phyloP scores from a whole-genome alignment of 169 alveolate species.

The Haemoproteus tartakovskyi region DNA sequence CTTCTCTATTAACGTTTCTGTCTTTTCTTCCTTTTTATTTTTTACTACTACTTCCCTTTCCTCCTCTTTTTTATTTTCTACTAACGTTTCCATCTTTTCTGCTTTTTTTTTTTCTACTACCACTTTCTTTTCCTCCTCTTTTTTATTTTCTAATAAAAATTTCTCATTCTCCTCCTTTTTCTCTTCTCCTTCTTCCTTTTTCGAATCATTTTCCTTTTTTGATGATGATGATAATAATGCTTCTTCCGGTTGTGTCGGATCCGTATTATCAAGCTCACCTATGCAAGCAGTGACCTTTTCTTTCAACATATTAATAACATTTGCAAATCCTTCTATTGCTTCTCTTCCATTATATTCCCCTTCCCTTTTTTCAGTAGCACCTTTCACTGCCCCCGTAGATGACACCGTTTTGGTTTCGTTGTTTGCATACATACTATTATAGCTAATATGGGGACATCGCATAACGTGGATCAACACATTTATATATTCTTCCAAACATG shows the following conservation, averaged over 20 bases:
- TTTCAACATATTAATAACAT: too few species aligned
- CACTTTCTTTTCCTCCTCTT: background rate
- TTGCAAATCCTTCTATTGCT: too few species aligned
- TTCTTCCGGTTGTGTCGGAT: too few species aligned
- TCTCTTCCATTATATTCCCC: too few species aligned
- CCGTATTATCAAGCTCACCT: too few species aligned
- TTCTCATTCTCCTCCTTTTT: background rate
- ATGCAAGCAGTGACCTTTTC: too few species aligned
- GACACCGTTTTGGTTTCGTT: background rate
- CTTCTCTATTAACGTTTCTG: background rate
- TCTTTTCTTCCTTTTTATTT: background rate
- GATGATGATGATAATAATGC: too few species aligned
- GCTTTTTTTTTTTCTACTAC: background rate
- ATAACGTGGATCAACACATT: slow-evolving; percentile 61
- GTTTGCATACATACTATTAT: slow-evolving; percentile 18
- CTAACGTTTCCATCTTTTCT: background rate
- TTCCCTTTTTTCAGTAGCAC: slow-evolving; percentile 2
- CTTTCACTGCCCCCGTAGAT: background rate
- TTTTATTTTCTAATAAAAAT: too few species aligned
- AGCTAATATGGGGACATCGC: slow-evolving; percentile 22
- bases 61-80: slow-evolving; percentile 7
- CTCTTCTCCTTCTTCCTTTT: background rate
- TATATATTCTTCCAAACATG: slow-evolving; percentile 60
- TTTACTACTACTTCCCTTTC: background rate
- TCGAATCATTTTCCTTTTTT: slow-evolving; percentile 13